Base-by-base conservation (phyloP, 768 basidiomycete genomes). In the Leccinum disarticulatum region DNA sequence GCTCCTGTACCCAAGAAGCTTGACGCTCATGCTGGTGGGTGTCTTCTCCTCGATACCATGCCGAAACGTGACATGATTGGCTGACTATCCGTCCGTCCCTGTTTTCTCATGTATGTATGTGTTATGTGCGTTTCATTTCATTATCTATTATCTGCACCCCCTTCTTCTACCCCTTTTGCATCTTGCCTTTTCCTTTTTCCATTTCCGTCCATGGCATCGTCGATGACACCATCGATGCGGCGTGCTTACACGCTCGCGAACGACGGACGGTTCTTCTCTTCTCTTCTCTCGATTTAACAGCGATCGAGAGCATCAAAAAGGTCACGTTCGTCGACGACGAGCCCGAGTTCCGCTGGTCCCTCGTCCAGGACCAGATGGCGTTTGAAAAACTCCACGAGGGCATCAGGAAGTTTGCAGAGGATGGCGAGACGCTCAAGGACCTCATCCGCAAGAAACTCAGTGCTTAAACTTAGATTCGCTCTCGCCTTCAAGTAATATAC, bases 341-440 rank as follows among this genome's bases (percentile, higher is more conserved):
- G 81, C 80, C 95, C 61, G 91, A 94, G 71, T 98, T 98, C 92
- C 88, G 93, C 61, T 97, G 95, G 95, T 66, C 83, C 11, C 88
- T 98, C 59, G 86, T 97, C 70, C 84, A 94, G 70, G 95, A 98
- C 77, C 78, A 83, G 72, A 97, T 98, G 95, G 95, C 96, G n/a
- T 96, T 94, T 73, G 96, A 98, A 76, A 98, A 98, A 81, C 82
- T 98, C 57, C 93, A 97, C 76, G 93, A 98, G 79, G 97, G 97
- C 69, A 97, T 99, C 81, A 88, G 87, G 81, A 97, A 96, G 78
- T 99, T 99, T 73, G 95, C 94, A 54, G 94, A 91, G 80, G 97
- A 98, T 70, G 94, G 93, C 59, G 83, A 87, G 72, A 86, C 91
- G 3, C 87, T 99, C 78, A 97, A 96, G 83, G 75, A 77, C 13